Conservation (phyloP, 1,139 yeast species). For the Kodamaea ohmeri region DNA sequence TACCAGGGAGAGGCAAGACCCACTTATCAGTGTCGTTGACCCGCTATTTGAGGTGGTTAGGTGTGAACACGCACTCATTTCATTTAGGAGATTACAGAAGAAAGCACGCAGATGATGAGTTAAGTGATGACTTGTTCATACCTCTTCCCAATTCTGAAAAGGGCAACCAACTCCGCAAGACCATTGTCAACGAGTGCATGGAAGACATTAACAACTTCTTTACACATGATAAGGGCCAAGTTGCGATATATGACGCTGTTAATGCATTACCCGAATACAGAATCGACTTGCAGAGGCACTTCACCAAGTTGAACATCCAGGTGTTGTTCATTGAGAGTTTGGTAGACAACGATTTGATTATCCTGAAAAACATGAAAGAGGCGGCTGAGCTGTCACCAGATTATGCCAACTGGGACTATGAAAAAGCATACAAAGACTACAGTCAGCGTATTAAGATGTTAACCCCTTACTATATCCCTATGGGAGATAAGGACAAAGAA, state of each 20-base stretch:
- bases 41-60: conserved; percentile 89
- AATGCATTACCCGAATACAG: conserved; percentile 78
- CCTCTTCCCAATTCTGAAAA: conserved; percentile 54
- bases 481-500: conserved; percentile 47
- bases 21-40: conserved; percentile 89
- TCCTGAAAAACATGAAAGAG: conserved; percentile 69
- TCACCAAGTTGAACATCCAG: conserved; percentile 61
- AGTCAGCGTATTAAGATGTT: conserved; percentile 50
- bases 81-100: conserved; percentile 93
- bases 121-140: conserved; percentile 71
- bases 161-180: conserved; percentile 55
- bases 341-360: conserved; percentile 68
- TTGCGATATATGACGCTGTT: conserved; percentile 94
- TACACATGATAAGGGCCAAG: conserved; percentile 76
- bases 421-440: conserved; percentile 61
- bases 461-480: conserved; percentile 51
- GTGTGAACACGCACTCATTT: conserved; percentile 88
- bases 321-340: conserved; percentile 85
- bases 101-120: conserved; percentile 48
- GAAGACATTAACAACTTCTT: conserved; percentile 71
- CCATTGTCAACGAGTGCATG: conserved; percentile 63
- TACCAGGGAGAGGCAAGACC: conserved; percentile 96
- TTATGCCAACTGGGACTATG: conserved; percentile 69
- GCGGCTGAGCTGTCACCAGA: conserved; percentile 91
- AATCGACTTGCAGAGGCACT: conserved; percentile 50